These are phyloP conservation scores for Trichosporon sp. DNA, from an alignment of 1,284 basidiomycete genomes.

Conservation along the genomic window DNA sequence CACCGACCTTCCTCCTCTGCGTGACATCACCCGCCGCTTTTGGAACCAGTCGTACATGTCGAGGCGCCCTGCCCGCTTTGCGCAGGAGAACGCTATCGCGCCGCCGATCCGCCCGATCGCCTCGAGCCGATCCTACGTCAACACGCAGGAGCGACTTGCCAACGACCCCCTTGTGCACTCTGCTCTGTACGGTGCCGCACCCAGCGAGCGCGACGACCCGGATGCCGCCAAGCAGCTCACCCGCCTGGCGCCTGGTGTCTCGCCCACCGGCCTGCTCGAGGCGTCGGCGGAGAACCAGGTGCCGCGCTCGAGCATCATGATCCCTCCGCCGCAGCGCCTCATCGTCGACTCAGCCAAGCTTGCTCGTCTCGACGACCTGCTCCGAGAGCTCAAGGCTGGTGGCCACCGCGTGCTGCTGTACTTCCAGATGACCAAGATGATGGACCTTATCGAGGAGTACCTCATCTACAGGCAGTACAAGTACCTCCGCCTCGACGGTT, in stretches of 20 bases:
- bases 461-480: conserved; percentile 97
- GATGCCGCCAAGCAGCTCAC: conserved; percentile 55
- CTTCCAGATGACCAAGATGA: conserved; percentile 99
- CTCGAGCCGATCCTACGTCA: conserved; percentile 71
- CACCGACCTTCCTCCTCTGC: conserved; percentile 27
- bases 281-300: conserved; percentile 68
- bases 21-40: conserved; percentile 57
- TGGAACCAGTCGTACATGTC: conserved; percentile 76
- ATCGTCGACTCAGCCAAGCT: conserved; percentile 97
- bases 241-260: conserved; percentile 58
- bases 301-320: conserved; percentile 78
- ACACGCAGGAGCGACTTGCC: conserved; percentile 58
- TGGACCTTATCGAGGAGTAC: conserved; percentile 99
- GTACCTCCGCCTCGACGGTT: conserved; percentile 91
- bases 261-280: conserved; percentile 63
- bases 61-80: conserved; percentile 71
- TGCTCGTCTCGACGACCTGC: conserved; percentile 76
- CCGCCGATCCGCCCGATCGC: conserved; percentile 72
- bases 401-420: conserved; percentile 95
- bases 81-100: conserved; percentile 73
- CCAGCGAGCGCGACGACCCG: conserved; percentile 61
- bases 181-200: conserved; percentile 79
- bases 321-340: conserved; percentile 91
- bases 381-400: conserved; percentile 86
- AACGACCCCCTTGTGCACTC: conserved; percentile 60